A percentile compares a stretch with the other conserved stretches of the same genome.
Evolutionary conservation across 2,329 filamentous ascomycete species (phyloP).

Genomic region (Teratosphaeriaceae sp.): DNA sequence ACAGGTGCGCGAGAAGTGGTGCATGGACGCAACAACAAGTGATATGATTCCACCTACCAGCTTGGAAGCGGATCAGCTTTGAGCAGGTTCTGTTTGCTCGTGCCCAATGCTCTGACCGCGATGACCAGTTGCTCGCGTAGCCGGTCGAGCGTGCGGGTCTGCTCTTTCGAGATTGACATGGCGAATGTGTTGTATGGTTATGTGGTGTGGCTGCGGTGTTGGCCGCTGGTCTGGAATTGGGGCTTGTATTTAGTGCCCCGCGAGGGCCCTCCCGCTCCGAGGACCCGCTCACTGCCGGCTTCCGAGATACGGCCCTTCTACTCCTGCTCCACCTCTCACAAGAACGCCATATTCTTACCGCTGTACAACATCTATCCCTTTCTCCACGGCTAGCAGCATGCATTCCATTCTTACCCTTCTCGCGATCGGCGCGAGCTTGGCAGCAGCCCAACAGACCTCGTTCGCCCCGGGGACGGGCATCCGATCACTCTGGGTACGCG

Average conservation of each 20-base stretch:
- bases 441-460: conserved; percentile 6
- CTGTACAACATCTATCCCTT: too few relatives aligned
- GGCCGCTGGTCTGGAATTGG: too few relatives aligned
- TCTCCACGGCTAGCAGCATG: too few relatives aligned
- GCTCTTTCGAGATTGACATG: conserved; percentile 12
- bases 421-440: conserved; percentile 1
- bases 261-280: too few relatives aligned
- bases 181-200: neutral
- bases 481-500: conserved; percentile 10
- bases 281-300: too few relatives aligned
- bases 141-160: conserved; percentile 25
- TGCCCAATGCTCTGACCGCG: conserved; percentile 8
- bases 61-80: conserved; percentile 25
- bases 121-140: conserved; percentile 21
- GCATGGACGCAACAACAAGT: neutral
- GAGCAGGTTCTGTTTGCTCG: conserved; percentile 22
- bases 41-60: conserved; percentile 23
- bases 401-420: neutral
- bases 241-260: too few relatives aligned
- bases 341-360: too few relatives aligned
- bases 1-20: neutral
- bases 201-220: neutral
- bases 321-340: too few relatives aligned
- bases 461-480: conserved; percentile 8
- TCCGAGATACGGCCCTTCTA: too few relatives aligned